Evolutionary conservation across 225 moss, liverwort and hornwort genomes (phyloP).

Genomic region (Bryum argenteum): DNA sequence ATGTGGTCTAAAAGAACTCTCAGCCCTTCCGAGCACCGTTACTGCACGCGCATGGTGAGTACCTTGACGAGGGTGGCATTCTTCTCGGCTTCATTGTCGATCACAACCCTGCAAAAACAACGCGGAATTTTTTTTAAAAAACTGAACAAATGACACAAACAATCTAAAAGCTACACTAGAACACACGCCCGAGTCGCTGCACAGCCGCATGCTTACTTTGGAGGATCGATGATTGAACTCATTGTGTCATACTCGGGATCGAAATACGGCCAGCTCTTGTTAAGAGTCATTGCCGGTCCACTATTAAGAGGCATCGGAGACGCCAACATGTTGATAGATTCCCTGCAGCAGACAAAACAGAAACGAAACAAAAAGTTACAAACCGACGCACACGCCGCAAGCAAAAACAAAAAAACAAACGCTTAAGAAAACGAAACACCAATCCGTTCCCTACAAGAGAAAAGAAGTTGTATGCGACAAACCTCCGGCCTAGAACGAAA

Average conservation of each 20-base stretch:
- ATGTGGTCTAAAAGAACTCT: background rate
- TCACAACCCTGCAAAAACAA: constrained; percentile 46
- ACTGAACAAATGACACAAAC: background rate
- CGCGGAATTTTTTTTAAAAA: background rate
- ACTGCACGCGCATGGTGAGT: constrained; percentile 6
- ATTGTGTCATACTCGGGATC: constrained; percentile 64
- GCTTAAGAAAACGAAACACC: background rate
- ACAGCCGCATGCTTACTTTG: constrained; percentile 37
- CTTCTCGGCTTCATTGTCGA: constrained; percentile 50
- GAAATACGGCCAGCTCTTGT: constrained; percentile 60
- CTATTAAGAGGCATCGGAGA: constrained; percentile 40
- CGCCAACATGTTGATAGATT: constrained; percentile 48
- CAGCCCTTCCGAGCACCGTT: constrained; percentile 5
- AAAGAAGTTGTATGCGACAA: background rate
- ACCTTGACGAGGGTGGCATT: constrained; percentile 62
- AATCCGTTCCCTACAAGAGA: background rate
- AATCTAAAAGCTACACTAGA: background rate
- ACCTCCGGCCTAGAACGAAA: constrained; percentile 6
- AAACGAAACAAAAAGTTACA: background rate
- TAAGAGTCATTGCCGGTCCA: constrained; percentile 41
- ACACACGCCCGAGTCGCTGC: constrained; percentile 3
- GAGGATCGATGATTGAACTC: constrained; percentile 58
- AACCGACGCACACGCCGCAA: background rate
- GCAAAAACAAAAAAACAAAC: constrained; percentile 1
- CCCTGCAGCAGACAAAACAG: background rate